These are phyloP conservation scores for Aspergillus sp. DNA, from an alignment of 2,329 filamentous ascomycete species.

Conservation along the genomic window DNA sequence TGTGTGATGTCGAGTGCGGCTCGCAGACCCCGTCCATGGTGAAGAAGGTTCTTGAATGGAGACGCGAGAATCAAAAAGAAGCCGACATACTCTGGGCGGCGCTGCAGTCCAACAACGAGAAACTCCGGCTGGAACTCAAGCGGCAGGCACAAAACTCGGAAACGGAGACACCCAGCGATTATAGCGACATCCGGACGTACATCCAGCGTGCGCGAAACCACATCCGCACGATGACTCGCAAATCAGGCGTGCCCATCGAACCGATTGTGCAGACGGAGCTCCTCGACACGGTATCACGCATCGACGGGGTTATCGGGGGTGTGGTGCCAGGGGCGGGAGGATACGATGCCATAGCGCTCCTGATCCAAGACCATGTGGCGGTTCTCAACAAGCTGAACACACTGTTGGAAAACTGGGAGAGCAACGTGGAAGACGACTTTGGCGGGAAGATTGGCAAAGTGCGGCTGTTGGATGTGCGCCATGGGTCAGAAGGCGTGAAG, in stretches of 20 bases:
- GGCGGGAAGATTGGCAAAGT: slow-evolving; percentile 38
- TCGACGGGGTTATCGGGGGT: slow-evolving; percentile 78
- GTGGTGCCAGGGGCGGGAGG: slow-evolving; percentile 92
- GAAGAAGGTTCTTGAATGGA: slow-evolving; percentile 79
- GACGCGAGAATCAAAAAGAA: slow-evolving; percentile 52
- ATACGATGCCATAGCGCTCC: slow-evolving; percentile 75
- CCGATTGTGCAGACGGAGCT: slow-evolving; percentile 75
- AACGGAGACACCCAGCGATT: slow-evolving; percentile 37
- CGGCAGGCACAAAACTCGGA: slow-evolving; percentile 38
- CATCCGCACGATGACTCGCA: slow-evolving; percentile 66
- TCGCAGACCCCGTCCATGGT: slow-evolving; percentile 94
- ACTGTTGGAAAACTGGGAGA: slow-evolving; percentile 59
- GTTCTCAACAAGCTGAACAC: slow-evolving; percentile 52
- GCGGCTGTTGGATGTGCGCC: slow-evolving; percentile 35
- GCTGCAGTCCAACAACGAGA: slow-evolving; percentile 66
- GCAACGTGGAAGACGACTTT: slow-evolving; percentile 34
- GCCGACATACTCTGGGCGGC: slow-evolving; percentile 64
- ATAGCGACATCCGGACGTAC: slow-evolving; percentile 42
- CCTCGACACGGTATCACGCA: slow-evolving; percentile 60
- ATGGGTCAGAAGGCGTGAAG: slow-evolving; percentile 38
- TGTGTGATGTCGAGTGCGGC: slow-evolving; percentile 95
- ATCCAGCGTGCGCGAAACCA: slow-evolving; percentile 46
- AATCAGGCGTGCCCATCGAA: slow-evolving; percentile 77
- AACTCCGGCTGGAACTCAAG: slow-evolving; percentile 56
- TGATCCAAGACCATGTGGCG: slow-evolving; percentile 63